Base-by-base conservation (phyloP, 495 filamentous ascomycete genomes). In the Apiosordaria backusii region DNA sequence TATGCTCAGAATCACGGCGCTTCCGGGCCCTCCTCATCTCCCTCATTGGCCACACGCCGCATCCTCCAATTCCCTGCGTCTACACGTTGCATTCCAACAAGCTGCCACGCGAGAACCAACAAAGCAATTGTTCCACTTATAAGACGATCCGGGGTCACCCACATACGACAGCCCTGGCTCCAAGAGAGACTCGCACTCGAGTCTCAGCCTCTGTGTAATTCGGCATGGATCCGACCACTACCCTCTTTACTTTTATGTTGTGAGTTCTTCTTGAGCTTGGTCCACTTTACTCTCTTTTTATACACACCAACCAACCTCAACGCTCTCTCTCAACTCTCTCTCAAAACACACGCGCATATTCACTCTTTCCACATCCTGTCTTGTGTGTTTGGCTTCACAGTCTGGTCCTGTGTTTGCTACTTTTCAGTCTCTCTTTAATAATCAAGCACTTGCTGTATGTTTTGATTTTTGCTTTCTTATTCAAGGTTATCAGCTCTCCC, bases 231-330 rank as follows among this genome's bases (percentile, higher is more conserved):
- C 80, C 79, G 52, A 88, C 84, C n/a, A 90, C 87, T n/a, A 89
- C 88, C 23, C 84, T 91, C 72, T 87, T 90, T 79, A 90, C 89
- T 64, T 90, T 90, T 70, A 80, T 89, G 77, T 75, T 91, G 89
- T 90, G 80, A 87, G 87, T 86, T 68, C 50, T 65, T 67, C 18
- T 66, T 68, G 29, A 65, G 25, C 29, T 50, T 54, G 53, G 64
- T 69, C 65, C 52, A 66, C 62, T 70, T 52, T 61, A 83, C 74
- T 83, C 82, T 68, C 82, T 83, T 64, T 70, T 81, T 70, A 69
- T 85, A 78, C 61, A 22, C 24, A 57, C 23, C 65, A 57, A n/a
- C 61, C 59, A 19, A 16, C 18, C 70, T 65, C 65, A 24, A 77
- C 66, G 65, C 67, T 52, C 75, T 62, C 35, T 23, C 25, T 24